phyloP scores from a whole-genome alignment of 2,329 filamentous ascomycete genomes.

The Pseudogymnoascus sp. region DNA sequence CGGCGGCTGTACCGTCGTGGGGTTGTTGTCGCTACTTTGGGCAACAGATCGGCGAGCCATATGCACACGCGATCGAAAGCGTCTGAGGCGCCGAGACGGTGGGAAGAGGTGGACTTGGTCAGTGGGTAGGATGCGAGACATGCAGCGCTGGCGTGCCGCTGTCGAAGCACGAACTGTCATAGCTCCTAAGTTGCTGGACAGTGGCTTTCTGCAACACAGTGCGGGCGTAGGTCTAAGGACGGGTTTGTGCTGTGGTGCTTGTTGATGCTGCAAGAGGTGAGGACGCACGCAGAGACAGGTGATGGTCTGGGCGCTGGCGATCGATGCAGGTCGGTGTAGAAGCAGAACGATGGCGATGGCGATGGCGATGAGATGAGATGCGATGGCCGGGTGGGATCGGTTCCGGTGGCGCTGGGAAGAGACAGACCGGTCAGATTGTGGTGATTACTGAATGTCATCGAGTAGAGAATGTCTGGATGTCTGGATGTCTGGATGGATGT shows the following conservation, averaged over 20 bases:
- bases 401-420: not conserved
- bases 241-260: not conserved
- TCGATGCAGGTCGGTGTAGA: not conserved
- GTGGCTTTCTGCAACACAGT: not conserved
- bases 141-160: not conserved
- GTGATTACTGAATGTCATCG: not conserved
- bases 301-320: not conserved
- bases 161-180: conserved; percentile 1
- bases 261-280: not conserved
- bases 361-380: conserved; percentile 5
- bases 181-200: not conserved
- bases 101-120: not conserved
- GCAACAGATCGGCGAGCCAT: not conserved
- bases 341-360: not conserved
- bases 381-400: not conserved
- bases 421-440: not conserved
- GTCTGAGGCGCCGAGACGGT: conserved; percentile 5
- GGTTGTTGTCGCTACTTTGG: not conserved
- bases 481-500: not conserved
- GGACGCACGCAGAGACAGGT: not conserved
- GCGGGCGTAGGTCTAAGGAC: not conserved
- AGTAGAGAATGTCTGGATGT: not conserved
- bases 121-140: not conserved
- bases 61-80: conserved; percentile 6
- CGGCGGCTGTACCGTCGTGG: not conserved